Conservation (phyloP, 176 grass and related monocot genomes). For the Aegilops umbellulata region DNA sequence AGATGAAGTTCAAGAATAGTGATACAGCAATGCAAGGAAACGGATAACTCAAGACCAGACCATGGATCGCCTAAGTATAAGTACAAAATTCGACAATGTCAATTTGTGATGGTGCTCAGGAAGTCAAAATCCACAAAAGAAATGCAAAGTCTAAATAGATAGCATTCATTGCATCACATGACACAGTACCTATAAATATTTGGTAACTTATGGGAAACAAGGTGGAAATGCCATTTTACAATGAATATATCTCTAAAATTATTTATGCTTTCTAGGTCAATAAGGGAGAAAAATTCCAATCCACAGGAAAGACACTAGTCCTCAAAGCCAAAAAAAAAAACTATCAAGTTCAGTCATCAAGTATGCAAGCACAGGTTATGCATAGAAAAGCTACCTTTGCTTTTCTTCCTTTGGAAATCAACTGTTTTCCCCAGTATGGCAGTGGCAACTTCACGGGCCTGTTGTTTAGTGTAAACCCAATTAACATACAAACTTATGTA, state of each 20-base stretch:
- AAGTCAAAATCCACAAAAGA: background rate
- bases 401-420: conserved; percentile 96
- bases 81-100: background rate
- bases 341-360: conserved; percentile 3
- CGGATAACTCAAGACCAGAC: background rate
- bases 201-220: conserved; percentile 19
- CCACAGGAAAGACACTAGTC: background rate
- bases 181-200: conserved; percentile 17
- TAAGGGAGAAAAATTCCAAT: background rate
- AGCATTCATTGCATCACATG: conserved; percentile 5
- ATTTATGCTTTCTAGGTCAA: conserved; percentile 12
- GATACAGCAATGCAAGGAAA: background rate
- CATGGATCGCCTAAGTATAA: background rate
- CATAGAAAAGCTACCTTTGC: conserved; percentile 59
- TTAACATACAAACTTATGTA: conserved; percentile 21
- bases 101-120: background rate
- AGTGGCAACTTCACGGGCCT: conserved; percentile 84
- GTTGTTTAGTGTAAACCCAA: conserved; percentile 26
- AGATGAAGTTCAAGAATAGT: conserved; percentile 14
- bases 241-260: conserved; percentile 2
- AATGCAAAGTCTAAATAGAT: background rate
- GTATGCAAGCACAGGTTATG: conserved; percentile 5
- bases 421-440: conserved; percentile 79
- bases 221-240: background rate
- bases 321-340: background rate